A percentile compares a stretch with the other conserved stretches of the same genome.
Conservation (phyloP, 1,139 yeast species). For the Pichia sp. region DNA sequence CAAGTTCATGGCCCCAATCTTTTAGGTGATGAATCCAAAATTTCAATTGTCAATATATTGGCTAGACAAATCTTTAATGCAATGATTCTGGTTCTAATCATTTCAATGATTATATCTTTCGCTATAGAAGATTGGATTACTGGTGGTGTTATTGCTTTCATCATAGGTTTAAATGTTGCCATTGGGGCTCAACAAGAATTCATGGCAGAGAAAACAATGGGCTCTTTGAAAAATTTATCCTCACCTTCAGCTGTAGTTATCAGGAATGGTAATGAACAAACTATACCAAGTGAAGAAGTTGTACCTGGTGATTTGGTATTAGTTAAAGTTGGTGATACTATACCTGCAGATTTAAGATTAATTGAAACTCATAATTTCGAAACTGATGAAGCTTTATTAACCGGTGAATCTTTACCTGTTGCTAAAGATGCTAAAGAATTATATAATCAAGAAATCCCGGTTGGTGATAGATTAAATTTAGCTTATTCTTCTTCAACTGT, state of each 20-base stretch:
- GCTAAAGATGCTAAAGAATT: conserved; percentile 42
- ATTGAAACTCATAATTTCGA: conserved; percentile 60
- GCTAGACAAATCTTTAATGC: conserved; percentile 73
- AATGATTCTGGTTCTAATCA: conserved; percentile 67
- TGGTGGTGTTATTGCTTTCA: conserved; percentile 75
- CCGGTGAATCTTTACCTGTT: conserved; percentile 80
- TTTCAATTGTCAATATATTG: conserved; percentile 51
- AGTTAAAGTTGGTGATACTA: conserved; percentile 67
- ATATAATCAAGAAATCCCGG: conserved; percentile 45
- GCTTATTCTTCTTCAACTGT: conserved; percentile 67
- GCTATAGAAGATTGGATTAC: conserved; percentile 77
- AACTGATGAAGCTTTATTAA: conserved; percentile 72
- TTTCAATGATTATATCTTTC: conserved; percentile 68
- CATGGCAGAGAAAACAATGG: conserved; percentile 72
- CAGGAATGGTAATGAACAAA: conserved; percentile 53
- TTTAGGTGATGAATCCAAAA: conserved; percentile 49
- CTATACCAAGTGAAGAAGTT: conserved; percentile 58
- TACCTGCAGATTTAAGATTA: conserved; percentile 70
- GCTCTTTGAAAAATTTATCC: conserved; percentile 58
- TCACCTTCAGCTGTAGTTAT: conserved; percentile 69
- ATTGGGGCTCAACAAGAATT: conserved; percentile 58
- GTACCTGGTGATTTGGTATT: conserved; percentile 73
- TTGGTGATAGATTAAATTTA: conserved; percentile 72
- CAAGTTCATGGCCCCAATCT: conserved; percentile 48
- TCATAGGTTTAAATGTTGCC: conserved; percentile 55